Base-by-base conservation (phyloP, 2,329 filamentous ascomycete species). In the Aspergillus quadrilineatus region DNA sequence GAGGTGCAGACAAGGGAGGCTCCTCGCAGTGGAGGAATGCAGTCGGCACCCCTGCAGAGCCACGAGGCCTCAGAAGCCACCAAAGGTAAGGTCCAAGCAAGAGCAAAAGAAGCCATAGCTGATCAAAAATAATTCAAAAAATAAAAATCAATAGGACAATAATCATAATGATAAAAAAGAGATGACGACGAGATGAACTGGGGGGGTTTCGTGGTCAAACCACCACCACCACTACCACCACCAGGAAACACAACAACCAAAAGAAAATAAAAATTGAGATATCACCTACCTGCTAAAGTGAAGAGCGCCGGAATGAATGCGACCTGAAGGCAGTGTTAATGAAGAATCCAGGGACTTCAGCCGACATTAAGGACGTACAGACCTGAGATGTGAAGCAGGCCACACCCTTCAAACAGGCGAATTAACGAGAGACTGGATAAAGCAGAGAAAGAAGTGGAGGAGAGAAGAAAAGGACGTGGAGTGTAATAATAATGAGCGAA, bases 21-120 rank as follows among this genome's bases (percentile, higher is more conserved):
- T 42, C 58, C 58, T 60, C 58, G 58, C 58, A 53, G 37, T 50
- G 32, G 29, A 41, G 48, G 36, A 53, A 53, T 55, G 55, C 28
- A 17, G 30, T 15, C 50, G 15, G n/a, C 29, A 17, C 44, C 29
- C 43, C 55, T 55, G 46, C 36, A 36, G 47, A 37, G 46, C 51
- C 55, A 57, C 58, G 54, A 56, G 50, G 44, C 41, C 9, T 34
- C 12, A n/a, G 41, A 43, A 43, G 41, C 41, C 41, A 43, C 15
- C 41, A 17, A 22, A 34, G 9, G 53, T 34, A 22, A 28, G 29
- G 10, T 12, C 36, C 36, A 6, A 10, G 9, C 12, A 14, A 8
- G 32, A 9, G 37, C 37, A 15, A 17, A 17, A 1, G 17, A 17
- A 32, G 22, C 14, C 17, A 32, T 32, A 17, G n/a, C 12, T 32